Conservation (phyloP, 805 yeast species). For the Dipodascus geniculatus region DNA sequence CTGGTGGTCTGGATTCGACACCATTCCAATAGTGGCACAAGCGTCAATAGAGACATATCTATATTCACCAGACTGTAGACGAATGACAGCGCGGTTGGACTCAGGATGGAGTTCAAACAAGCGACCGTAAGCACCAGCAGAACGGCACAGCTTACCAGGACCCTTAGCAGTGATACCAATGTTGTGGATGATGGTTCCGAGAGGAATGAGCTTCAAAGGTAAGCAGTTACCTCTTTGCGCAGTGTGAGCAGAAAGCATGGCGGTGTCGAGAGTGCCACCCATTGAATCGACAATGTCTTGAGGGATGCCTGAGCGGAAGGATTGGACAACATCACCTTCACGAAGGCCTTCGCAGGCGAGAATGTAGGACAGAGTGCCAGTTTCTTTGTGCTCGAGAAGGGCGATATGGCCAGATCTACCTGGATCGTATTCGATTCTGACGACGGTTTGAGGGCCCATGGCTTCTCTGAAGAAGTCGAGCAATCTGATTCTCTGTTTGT, state of each 20-base stretch:
- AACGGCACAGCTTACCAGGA: constrained; percentile 77
- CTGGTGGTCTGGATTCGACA: constrained; percentile 87
- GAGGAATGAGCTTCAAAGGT: constrained; percentile 87
- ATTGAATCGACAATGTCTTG: constrained; percentile 58
- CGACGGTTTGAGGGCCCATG: constrained; percentile 66
- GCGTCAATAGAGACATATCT: constrained; percentile 78
- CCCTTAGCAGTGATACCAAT: constrained; percentile 70
- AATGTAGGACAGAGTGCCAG: constrained; percentile 63
- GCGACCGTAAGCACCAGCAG: constrained; percentile 93
- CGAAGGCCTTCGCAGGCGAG: constrained; percentile 88
- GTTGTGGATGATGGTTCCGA: constrained; percentile 82
- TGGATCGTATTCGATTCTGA: constrained; percentile 92
- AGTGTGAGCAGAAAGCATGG: constrained; percentile 73
- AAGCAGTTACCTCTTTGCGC: constrained; percentile 91
- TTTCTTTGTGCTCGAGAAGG: constrained; percentile 49
- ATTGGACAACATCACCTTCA: constrained; percentile 83
- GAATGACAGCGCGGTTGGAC: constrained; percentile 59
- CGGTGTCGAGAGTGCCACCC: constrained; percentile 91
- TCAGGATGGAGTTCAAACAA: constrained; percentile 68
- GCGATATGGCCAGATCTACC: constrained; percentile 92
- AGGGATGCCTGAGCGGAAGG: constrained; percentile 84
- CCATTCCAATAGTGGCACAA: constrained; percentile 88
- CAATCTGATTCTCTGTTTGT: constrained; percentile 73
- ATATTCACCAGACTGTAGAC: constrained; percentile 86
- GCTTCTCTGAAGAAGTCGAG: constrained; percentile 61